Evolutionary conservation across 495 filamentous ascomycete species (phyloP), one percentile per base, ranked within the genome.

Genomic region (Venustampulla echinocandica): DNA sequence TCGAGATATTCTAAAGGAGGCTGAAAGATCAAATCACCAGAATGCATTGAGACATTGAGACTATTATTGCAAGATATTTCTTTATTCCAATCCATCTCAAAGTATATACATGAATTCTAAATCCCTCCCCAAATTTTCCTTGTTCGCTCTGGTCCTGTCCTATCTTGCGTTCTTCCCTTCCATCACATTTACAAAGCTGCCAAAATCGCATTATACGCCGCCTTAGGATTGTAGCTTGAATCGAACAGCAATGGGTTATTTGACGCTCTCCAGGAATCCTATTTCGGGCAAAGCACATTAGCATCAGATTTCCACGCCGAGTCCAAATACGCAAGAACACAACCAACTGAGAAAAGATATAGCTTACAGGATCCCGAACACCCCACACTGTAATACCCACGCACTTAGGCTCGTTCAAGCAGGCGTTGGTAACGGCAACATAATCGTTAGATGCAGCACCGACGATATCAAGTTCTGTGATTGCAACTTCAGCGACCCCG

Each of bases 311-410:
- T 13, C 27, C 27, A 30, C 27, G n/a, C n/a, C n/a, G n/a, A n/a
- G n/a, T n/a, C n/a, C n/a, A n/a, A n/a, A n/a, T n/a, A n/a, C n/a
- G n/a, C n/a, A n/a, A n/a, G n/a, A n/a, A n/a, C n/a, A n/a, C n/a
- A n/a, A n/a, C n/a, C n/a, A n/a, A n/a, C n/a, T n/a, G n/a, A 30
- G 27, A 30, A 13, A 30, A 30, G 27, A 13, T 7, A 6, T 7
- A 30, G 17, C 37, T 40, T 4, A 5, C 64, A 67, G 62, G 59
- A 55, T 87, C 84, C 47, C 76, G 67, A 6, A 89, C 77, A 57
- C 83, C 83, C 84, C 84, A 89, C 23, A 82, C 80, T n/a, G 83
- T 86, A 53, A 88, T 79, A 47, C 82, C 82, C 17, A 86, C 72
- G 59, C 84, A 87, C 61, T 79, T 81, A 9, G 67, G 48, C 55